phyloP scores from a whole-genome alignment of 768 basidiomycete genomes.

The Lentinula guzmanii region DNA sequence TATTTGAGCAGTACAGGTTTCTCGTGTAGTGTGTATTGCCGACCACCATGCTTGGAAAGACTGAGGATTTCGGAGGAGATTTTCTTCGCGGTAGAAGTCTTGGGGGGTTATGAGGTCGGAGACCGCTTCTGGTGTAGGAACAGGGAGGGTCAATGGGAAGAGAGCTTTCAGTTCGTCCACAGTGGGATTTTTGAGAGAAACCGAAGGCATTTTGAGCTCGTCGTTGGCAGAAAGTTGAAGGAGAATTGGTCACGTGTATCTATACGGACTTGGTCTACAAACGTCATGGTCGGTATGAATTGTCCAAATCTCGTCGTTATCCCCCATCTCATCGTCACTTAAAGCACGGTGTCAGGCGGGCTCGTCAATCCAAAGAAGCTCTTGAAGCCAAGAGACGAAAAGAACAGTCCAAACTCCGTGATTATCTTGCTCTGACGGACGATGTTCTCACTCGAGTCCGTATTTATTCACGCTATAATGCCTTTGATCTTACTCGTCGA shows the following conservation, averaged over 20 bases:
- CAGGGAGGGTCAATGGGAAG: constrained; percentile 83
- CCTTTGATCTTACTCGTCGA: background rate
- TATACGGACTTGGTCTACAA: background rate
- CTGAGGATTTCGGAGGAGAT: constrained; percentile 83
- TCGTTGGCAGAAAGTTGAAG: background rate
- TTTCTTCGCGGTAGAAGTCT: constrained; percentile 89
- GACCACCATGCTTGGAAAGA: constrained; percentile 94
- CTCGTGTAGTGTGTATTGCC: constrained; percentile 72
- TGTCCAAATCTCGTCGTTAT: constrained; percentile 2
- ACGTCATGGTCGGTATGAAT: constrained; percentile 17
- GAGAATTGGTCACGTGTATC: background rate
- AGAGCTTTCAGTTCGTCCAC: constrained; percentile 46
- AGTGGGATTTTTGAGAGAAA: constrained; percentile 39
- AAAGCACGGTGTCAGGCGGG: constrained; percentile 69
- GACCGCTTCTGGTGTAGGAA: constrained; percentile 77
- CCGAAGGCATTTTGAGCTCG: constrained; percentile 45
- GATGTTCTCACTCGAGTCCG: constrained; percentile 62
- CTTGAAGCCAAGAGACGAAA: constrained; percentile 61
- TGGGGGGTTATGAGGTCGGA: constrained; percentile 65
- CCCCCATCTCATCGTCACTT: background rate
- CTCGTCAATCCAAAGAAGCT: constrained; percentile 50
- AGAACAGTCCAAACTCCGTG: constrained; percentile 70
- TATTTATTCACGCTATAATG: constrained; percentile 9
- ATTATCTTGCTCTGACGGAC: constrained; percentile 63
- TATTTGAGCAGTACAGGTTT: constrained; percentile 50